These are phyloP conservation scores for Penicillium rolfsii DNA, from an alignment of 2,329 filamentous ascomycete species.

Conservation along the genomic window DNA sequence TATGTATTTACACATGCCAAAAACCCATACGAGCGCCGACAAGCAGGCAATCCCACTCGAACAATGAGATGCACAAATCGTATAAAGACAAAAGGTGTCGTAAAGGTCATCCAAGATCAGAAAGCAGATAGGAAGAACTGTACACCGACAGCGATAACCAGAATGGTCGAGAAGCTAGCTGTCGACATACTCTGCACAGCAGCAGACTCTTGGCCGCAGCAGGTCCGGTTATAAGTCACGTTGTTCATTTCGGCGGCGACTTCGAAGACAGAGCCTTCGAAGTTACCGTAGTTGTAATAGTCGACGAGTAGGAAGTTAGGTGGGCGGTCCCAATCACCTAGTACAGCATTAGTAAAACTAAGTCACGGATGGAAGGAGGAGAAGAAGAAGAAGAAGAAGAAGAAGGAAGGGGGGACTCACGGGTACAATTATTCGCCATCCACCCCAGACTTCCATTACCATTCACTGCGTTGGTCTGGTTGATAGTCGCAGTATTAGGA, in stretches of 20 bases:
- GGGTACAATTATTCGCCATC: slow-evolving; percentile 65
- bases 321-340: slow-evolving; percentile 64
- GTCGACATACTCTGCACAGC: slow-evolving; percentile 28
- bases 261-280: slow-evolving; percentile 75
- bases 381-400: too few species aligned
- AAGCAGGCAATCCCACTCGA: background rate
- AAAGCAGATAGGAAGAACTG: slow-evolving; percentile 31
- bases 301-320: slow-evolving; percentile 83
- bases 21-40: background rate
- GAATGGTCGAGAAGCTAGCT: slow-evolving; percentile 24
- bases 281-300: slow-evolving; percentile 75
- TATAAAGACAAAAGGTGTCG: background rate
- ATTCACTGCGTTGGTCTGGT: slow-evolving; percentile 69
- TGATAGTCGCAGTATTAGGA: slow-evolving; percentile 70
- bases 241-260: slow-evolving; percentile 72
- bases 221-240: slow-evolving; percentile 64
- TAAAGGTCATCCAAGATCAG: slow-evolving; percentile 17
- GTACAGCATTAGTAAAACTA: slow-evolving; percentile 17
- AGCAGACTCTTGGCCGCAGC: slow-evolving; percentile 42
- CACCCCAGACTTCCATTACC: slow-evolving; percentile 69
- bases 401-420: slow-evolving; percentile 35
- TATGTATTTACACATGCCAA: slow-evolving; percentile 5
- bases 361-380: background rate
- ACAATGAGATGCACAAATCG: background rate
- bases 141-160: slow-evolving; percentile 29